Percentiles rank a stretch among this genome's conserved stretches.
Conservation (phyloP, 345 rosid species). For the Angophora floribunda region DNA sequence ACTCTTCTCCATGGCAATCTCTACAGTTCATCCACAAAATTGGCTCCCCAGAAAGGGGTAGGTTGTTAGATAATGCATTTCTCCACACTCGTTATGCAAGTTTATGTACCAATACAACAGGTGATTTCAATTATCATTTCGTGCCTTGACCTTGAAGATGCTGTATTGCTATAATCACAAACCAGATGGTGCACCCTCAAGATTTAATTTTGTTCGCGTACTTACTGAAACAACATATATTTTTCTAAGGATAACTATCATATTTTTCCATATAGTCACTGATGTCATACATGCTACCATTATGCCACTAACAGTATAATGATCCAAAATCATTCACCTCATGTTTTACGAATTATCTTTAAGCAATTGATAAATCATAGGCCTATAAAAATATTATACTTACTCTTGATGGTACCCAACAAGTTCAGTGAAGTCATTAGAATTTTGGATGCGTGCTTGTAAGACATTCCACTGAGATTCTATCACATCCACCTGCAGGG, state of each 20-base stretch:
- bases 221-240: background rate
- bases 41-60: background rate
- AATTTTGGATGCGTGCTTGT: conserved; percentile 76
- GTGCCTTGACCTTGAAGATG: background rate
- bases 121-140: background rate
- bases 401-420: conserved; percentile 98
- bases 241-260: background rate
- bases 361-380: background rate
- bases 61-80: background rate
- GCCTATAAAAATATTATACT: conserved; percentile 7
- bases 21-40: background rate
- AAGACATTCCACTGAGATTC: conserved; percentile 99
- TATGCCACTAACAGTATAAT: background rate
- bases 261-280: background rate
- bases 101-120: background rate
- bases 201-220: background rate
- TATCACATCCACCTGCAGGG: conserved; percentile 78
- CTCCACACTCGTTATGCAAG: background rate
- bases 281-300: background rate
- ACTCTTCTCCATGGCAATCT: background rate
- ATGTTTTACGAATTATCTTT: background rate
- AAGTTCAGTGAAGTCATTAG: conserved; percentile 89
- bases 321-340: background rate
- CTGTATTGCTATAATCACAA: background rate
- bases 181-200: background rate